Evolutionary conservation across 139 green algal genomes (phyloP), one percentile per base, ranked within the genome.

Genomic region (Pycnococcus provasolii): DNA sequence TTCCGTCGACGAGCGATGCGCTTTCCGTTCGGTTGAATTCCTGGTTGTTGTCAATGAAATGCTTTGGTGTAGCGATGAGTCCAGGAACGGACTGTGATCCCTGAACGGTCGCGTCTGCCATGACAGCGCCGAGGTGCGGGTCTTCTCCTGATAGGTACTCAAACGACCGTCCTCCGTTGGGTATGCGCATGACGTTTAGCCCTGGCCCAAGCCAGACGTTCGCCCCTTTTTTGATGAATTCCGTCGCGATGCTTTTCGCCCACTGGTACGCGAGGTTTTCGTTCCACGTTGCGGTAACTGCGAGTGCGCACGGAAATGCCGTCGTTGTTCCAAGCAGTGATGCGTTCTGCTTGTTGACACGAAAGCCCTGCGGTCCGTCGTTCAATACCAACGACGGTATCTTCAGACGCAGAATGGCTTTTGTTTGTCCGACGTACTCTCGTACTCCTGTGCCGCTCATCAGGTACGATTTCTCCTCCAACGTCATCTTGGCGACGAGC

Each of bases 111-210:
- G 8, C 54, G n/a, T 37, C 9, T 5, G 42, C 54, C 7, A 61
- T n/a, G 7, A 5, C 5, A 5, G 54, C 54, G 9, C 54, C 54
- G 7, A 61, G 11, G 7, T 41, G 9, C 7, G 54, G 54, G 11
- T 61, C 54, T 26, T 61, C 54, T n/a, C 54, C 54, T 9, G 54
- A 61, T n/a, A 61, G 54, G 54, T 61, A 61, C 54, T 61, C 54
- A 26, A 61, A 61, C 9, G 8, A 42, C n/a, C 54, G 54, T n/a
- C 54, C 54, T n/a, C 11, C 11, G n/a, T 61, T n/a, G 7, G 54
- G 54, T 6, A 61, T 26, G 54, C 54, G 54, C 9, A 37, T 5
- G 7, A 61, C 54, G 54, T 61, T 61, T n/a, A 61, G 7, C 7
- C 7, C 54, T 8, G 54, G 54, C 5, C 7, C 54, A 15, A 61